Base-by-base conservation (phyloP, 192 early-diverging fungal species). In the Coemansia aciculifera region DNA sequence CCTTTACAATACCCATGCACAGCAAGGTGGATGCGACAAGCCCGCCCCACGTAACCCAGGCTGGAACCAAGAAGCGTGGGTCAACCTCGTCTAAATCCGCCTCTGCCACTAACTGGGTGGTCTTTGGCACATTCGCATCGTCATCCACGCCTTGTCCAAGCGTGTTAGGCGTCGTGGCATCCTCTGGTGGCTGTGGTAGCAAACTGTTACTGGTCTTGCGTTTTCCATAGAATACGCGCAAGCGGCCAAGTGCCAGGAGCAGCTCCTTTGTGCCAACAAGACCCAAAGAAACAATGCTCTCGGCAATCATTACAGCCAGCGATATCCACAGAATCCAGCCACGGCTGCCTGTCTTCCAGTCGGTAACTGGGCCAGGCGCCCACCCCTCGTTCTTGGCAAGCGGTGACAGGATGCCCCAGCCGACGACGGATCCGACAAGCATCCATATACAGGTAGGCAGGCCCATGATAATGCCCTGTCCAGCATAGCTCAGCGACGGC, bases 271-370 rank as follows among this genome's bases (percentile, higher is more conserved):
- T 61, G 31, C 69, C 51, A 31, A 90, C 84, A 6, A 90, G 66
- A 3, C 73, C 77, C 37, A 92, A 64, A 2, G 90, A 91, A 0
- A 90, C 74, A 2, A 89, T 59, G 34, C 86, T 88, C 43, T 92
- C 91, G 27, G 90, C 84, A 69, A 92, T 89, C 91, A 92, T 92
- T 11, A 92, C 88, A 21, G 88, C 88, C 42, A 92, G 79, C 15
- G 90, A 91, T 32, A 92, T 84, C 91, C 91, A 92, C 43, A 92
- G 66, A 44, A 92, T 92, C 91, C 91, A 92, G 0, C 91, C 91
- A 46, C 87, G 82, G 10, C 86, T 86, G 2, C 91, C 91, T 0
- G 64, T 78, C 48, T 90, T 92, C 84, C 89, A 89, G 63, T 89
- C 88, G 32, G 75, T 69, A 10, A 92, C 87, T 9, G 85, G 83